Evolutionary conservation across 139 green algal species (phyloP).

Genomic region (Ettlia oleoabundans): DNA sequence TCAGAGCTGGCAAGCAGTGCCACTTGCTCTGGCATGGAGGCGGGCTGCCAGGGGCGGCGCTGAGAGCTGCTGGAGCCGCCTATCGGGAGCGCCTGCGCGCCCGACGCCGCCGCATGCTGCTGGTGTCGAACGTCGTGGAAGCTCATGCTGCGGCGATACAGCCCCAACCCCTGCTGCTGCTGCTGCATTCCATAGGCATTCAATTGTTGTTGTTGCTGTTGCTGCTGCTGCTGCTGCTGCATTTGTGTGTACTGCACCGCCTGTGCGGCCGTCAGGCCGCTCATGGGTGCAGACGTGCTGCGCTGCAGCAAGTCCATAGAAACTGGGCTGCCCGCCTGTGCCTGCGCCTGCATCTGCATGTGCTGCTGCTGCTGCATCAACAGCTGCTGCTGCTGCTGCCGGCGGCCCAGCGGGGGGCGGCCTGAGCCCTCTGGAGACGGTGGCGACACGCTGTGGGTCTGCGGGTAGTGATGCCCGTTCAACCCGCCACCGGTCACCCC

Average conservation of each 20-base stretch:
- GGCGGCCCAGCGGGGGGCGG: slow-evolving; percentile 10
- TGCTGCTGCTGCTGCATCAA: slow-evolving; percentile 13
- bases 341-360: not conserved
- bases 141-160: slow-evolving; percentile 23
- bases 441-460: not conserved
- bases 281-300: slow-evolving; percentile 17
- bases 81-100: not conserved
- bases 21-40: slow-evolving; percentile 45
- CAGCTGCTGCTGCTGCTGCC: slow-evolving; percentile 25
- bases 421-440: not conserved
- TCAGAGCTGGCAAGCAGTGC: slow-evolving; percentile 34
- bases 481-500: not conserved
- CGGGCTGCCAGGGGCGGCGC: slow-evolving; percentile 25
- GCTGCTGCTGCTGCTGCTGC: slow-evolving; percentile 18
- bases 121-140: slow-evolving; percentile 25
- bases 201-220: slow-evolving; percentile 10
- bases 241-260: slow-evolving; percentile 18
- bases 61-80: not conserved
- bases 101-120: not conserved
- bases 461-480: not conserved
- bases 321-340: slow-evolving; percentile 1
- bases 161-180: too few species aligned
- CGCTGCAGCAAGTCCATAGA: slow-evolving; percentile 27
- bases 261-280: slow-evolving; percentile 21
- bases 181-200: not conserved